Evolutionary conservation across 768 basidiomycete genomes (phyloP), one percentile per base, ranked within the genome.

Genomic region (Lactarius hatsudake): DNA sequence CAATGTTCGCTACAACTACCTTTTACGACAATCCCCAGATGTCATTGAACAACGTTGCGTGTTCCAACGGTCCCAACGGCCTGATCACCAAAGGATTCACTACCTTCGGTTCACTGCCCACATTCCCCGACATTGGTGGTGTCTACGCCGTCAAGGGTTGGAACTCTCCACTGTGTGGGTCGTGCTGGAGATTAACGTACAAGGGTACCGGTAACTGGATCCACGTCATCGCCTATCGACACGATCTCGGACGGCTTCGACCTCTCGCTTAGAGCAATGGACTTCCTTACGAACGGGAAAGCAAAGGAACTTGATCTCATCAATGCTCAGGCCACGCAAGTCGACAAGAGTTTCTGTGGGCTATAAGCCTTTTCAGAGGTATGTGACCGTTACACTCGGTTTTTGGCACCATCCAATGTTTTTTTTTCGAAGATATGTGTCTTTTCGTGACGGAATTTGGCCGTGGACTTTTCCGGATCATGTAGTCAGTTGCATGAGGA

Each of bases 251-350:
- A 36, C 36, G 36, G 36, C 36, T 36, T 36, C 36, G 12, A 12
- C 36, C 10, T 36, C 36, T 36, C 36, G 13, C 36, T 36, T 13
- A 4, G 12, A 13, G 36, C 36, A 12, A 36, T 36, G 36, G 1
- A 87, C 67, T 70, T 69, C 17, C 73, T 87, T 68, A 87, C 86
- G 17, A 54, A 57, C n/a, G 58, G 63, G 32, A 18, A 60, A n/a
- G 67, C 67, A 23, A 3, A 17, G 59, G 5, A 23, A 9, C 28
- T 64, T 12, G 63, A 57, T 36, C 9, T 5, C 34, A 42, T 68
- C 42, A 3, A 56, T 18, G 66, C 38, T 20, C 6, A 51, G 1
- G 54, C 43, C 32, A 45, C 15, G 28, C 62, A 65, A 32, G 54
- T 56, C 6, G 28, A 30, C 26, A 36, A 13, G 12, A 36, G 34